Base-by-base conservation (phyloP, 352 stramenopile genomes). In the Phytophthora capsici region DNA sequence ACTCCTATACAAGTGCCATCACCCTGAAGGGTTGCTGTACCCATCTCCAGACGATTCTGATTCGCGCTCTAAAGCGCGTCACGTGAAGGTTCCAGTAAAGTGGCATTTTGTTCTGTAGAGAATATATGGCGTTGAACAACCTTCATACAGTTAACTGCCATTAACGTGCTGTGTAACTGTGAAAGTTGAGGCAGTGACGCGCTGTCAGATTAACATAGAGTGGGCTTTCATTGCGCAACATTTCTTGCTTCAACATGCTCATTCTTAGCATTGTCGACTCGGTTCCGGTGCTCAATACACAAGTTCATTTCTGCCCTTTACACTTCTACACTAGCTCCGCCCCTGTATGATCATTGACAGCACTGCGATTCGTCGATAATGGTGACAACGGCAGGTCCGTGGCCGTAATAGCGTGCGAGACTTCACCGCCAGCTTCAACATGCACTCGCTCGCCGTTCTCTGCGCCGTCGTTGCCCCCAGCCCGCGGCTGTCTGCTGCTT, bases 371-470 rank as follows among this genome's bases (percentile, higher is more conserved):
- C 25, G 19, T 23, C 16, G 28, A 13, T 9, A 25, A 34, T 19
- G 52, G 43, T 19, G 60, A 68, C 19, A 51, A 36, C 19, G 34
- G 43, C 40, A 71, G 34, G 26, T 71, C 63, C 4, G 63, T 71
- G 16, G 49, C 63, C 14, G 36, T 26, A 26, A 71, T 36, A 14
- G 63, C 63, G 14, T 36, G 26, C 34, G 62, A 41, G 62, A 70
- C 40, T 28, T 34, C 28, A 14, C 40, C 26, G n/a, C n/a, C 43
- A 48, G 14, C 45, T 55, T 66, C 63, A 71, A 66, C 63, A 40
- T 62, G 28, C 41, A 52, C 46, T 19, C 13, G 5, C 10, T 19
- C 57, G 46, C 57, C 17, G 45, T 45, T 69, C 60, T 69, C 61
- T 69, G 53, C 38, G n/a, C 38, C 41, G 16, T 20, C 38, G 13